Conservation (phyloP, 805 yeast genomes). For the Priceomyces haplophilus region DNA sequence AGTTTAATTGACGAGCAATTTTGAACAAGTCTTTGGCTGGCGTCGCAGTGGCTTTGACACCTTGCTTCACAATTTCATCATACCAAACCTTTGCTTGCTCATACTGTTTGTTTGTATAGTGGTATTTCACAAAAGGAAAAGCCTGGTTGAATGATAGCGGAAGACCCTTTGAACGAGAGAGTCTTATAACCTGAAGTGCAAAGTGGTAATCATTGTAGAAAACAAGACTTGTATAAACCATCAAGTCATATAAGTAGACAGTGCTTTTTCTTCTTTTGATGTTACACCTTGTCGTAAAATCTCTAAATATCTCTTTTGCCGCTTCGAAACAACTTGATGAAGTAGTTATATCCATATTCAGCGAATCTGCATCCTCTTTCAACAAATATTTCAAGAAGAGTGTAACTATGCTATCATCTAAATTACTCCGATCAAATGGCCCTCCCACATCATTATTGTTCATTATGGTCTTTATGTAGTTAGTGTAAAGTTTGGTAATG, state of each 20-base stretch:
- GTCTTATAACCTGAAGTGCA: slow-evolving; percentile 29
- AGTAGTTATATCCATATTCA: slow-evolving; percentile 15
- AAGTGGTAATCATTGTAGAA: slow-evolving; percentile 32
- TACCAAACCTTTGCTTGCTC: slow-evolving; percentile 38
- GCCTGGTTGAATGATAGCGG: slow-evolving; percentile 41
- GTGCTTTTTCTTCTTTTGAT: slow-evolving; percentile 14
- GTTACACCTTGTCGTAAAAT: slow-evolving; percentile 18
- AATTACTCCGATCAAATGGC: slow-evolving; percentile 11
- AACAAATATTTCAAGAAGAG: slow-evolving; percentile 25
- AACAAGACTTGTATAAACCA: slow-evolving; percentile 28
- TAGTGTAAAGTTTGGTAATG: slow-evolving; percentile 19
- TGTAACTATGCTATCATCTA: slow-evolving; percentile 18
- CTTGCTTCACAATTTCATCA: slow-evolving; percentile 28
- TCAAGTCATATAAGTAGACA: slow-evolving; percentile 26
- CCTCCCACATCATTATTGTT: slow-evolving; percentile 2
- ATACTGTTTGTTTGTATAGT: slow-evolving; percentile 28
- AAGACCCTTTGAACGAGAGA: slow-evolving; percentile 21
- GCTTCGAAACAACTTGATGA: slow-evolving; percentile 15
- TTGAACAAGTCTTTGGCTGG: slow-evolving; percentile 27
- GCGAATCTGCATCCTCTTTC: slow-evolving; percentile 16
- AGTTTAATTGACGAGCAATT: slow-evolving; percentile 34
- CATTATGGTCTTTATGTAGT: slow-evolving; percentile 15
- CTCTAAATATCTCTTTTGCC: slow-evolving; percentile 26
- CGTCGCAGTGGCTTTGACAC: slow-evolving; percentile 26
- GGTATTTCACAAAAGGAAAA: slow-evolving; percentile 37